Conservation (phyloP, 2,329 filamentous ascomycete species). For the Claviceps paspali region DNA sequence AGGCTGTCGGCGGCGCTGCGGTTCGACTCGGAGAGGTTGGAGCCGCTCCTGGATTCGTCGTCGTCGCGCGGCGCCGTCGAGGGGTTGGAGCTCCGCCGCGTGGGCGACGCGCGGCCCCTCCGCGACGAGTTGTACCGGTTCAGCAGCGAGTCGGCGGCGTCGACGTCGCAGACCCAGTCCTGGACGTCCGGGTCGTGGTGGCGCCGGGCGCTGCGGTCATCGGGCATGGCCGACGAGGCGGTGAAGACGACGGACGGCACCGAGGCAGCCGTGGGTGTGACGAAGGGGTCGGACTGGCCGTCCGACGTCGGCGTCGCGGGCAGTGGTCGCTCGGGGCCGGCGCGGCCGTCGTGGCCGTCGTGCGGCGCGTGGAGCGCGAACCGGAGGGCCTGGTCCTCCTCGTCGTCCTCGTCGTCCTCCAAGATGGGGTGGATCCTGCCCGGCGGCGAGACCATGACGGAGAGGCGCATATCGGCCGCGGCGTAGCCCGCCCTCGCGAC, state of each 20-base stretch:
- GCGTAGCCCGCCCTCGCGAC: too few species aligned
- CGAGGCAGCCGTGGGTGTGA: constrained; percentile 23
- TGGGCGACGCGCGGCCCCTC: constrained; percentile 23
- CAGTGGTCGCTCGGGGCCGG: too few species aligned
- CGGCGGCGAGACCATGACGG: constrained; percentile 15
- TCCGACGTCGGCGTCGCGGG: constrained; percentile 20
- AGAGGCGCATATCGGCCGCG: constrained; percentile 16
- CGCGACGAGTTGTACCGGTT: constrained; percentile 24
- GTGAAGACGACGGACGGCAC: constrained; percentile 10
- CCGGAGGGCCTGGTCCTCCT: constrained; percentile 24
- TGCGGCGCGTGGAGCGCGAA: too few species aligned
- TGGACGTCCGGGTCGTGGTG: constrained; percentile 36
- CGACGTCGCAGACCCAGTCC: constrained; percentile 41
- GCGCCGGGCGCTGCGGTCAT: constrained; percentile 5
- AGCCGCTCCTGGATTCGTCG: constrained; percentile 38
- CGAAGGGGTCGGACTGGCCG: constrained; percentile 32
- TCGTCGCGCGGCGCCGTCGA: constrained; percentile 25
- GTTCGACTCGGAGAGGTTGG: constrained; percentile 40
- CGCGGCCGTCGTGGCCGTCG: too few species aligned
- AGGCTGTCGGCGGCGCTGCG: constrained; percentile 28
- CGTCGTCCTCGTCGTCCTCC: constrained; percentile 44
- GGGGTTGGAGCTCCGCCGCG: constrained; percentile 21
- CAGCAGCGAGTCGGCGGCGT: constrained; percentile 37
- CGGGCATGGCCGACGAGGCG: too few species aligned
- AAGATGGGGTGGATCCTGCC: constrained; percentile 42